These are phyloP conservation scores for Melaleuca quinquenervia DNA, from an alignment of 345 rosid genomes.

Conservation along the genomic window DNA sequence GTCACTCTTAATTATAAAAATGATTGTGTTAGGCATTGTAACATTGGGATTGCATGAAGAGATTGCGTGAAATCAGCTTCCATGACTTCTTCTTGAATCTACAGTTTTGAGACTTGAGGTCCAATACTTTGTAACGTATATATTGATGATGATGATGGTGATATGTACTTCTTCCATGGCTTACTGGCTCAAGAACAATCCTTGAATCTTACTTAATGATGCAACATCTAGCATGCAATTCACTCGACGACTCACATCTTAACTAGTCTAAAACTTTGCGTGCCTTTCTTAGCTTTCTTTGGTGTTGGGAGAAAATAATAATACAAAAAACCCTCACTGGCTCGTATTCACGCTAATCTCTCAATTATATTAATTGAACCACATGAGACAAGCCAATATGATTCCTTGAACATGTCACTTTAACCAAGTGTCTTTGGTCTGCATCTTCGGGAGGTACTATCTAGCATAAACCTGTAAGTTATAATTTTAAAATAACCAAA, in stretches of 20 bases:
- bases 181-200: background rate
- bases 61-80: background rate
- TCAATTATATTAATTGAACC: background rate
- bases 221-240: background rate
- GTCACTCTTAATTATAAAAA: background rate
- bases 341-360: background rate
- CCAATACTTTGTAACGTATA: accelerated
- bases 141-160: accelerated
- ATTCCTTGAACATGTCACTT: background rate
- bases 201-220: background rate
- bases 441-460: background rate
- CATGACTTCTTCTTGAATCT: background rate
- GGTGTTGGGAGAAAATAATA: background rate
- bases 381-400: background rate
- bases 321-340: background rate
- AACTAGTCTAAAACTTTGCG: background rate
- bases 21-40: background rate
- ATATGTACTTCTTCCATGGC: background rate
- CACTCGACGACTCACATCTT: background rate
- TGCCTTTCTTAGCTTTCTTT: background rate
- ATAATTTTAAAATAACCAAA: background rate
- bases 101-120: background rate
- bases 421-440: background rate
- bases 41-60: background rate
- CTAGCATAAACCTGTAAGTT: background rate